Percentiles rank a stretch among this genome's conserved stretches.
Conservation (phyloP, 1,284 basidiomycete species). For the Tylopilus sp. region DNA sequence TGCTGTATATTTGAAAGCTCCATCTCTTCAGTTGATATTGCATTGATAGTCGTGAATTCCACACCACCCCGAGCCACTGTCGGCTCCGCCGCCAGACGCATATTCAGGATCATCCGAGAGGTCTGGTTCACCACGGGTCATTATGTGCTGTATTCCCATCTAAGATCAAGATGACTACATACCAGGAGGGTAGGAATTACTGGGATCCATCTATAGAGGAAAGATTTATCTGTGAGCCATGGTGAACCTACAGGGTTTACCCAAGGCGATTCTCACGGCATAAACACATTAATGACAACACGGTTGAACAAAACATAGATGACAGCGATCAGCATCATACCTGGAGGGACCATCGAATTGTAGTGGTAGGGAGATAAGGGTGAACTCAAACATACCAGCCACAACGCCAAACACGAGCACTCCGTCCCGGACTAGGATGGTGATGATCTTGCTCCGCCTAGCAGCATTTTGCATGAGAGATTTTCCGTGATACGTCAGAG, state of each 20-base stretch:
- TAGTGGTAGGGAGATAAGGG: conserved; percentile 2
- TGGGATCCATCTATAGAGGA: conserved; percentile 25
- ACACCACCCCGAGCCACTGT: neutral
- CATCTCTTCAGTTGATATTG: neutral
- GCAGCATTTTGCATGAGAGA: conserved; percentile 12
- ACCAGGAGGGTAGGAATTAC: conserved; percentile 28
- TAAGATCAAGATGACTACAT: neutral
- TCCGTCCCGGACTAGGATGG: conserved; percentile 31
- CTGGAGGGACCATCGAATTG: conserved; percentile 8
- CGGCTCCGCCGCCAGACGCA: conserved; percentile 28
- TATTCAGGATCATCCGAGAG: conserved; percentile 34
- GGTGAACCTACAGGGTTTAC: neutral
- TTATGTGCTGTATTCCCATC: neutral
- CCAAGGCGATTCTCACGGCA: conserved; percentile 22
- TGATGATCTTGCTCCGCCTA: conserved; percentile 27
- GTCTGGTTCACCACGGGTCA: conserved; percentile 20
- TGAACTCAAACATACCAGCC: conserved; percentile 16
- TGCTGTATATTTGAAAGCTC: neutral
- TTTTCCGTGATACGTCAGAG: conserved; percentile 31
- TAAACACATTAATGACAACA: conserved; percentile 23
- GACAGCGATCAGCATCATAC: neutral
- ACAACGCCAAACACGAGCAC: conserved; percentile 21
- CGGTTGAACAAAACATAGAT: conserved; percentile 19
- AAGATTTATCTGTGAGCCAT: neutral
- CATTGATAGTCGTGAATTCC: conserved; percentile 28